Conservation (phyloP, 1,139 yeast genomes). For the Debaryomycetaceae sp. region DNA sequence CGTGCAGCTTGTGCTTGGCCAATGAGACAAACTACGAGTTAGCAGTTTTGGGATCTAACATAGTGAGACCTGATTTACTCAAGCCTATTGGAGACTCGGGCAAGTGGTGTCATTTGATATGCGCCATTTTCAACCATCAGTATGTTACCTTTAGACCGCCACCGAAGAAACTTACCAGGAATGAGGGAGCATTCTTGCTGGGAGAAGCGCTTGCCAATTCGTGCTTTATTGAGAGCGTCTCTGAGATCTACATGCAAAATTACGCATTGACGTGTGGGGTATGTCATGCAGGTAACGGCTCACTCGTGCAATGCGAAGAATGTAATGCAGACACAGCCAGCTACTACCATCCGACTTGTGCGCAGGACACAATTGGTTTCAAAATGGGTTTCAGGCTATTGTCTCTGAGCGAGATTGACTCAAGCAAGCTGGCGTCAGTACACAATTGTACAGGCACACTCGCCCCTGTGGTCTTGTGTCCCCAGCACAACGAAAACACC, state of each 20-base stretch:
- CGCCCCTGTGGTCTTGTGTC: slow-evolving; percentile 41
- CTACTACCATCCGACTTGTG: slow-evolving; percentile 64
- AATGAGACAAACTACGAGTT: slow-evolving; percentile 45
- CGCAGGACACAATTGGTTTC: slow-evolving; percentile 44
- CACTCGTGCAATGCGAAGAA: slow-evolving; percentile 26
- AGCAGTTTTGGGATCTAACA: slow-evolving; percentile 36
- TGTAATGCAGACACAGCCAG: slow-evolving; percentile 17
- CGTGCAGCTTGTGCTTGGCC: slow-evolving; percentile 65
- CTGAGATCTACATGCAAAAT: slow-evolving; percentile 24
- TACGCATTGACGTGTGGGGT: slow-evolving; percentile 22
- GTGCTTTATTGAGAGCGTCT: slow-evolving; percentile 26
- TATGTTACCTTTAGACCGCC: slow-evolving; percentile 18
- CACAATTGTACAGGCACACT: slow-evolving; percentile 35
- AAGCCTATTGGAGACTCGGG: slow-evolving; percentile 63
- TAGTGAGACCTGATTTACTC: slow-evolving; percentile 58
- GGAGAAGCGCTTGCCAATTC: slow-evolving; percentile 16
- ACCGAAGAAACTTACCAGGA: slow-evolving; percentile 9
- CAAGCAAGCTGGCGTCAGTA: slow-evolving; percentile 19
- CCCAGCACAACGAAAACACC: slow-evolving; percentile 24
- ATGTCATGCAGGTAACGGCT: slow-evolving; percentile 27
- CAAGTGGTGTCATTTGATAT: slow-evolving; percentile 77
- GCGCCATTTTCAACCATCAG: slow-evolving; percentile 54
- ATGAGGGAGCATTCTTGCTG: slow-evolving; percentile 9
- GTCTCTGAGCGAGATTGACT: slow-evolving; percentile 15
- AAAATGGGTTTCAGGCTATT: slow-evolving; percentile 43